phyloP scores from a whole-genome alignment of 257 asterid species.

The Fraxinus anomala region DNA sequence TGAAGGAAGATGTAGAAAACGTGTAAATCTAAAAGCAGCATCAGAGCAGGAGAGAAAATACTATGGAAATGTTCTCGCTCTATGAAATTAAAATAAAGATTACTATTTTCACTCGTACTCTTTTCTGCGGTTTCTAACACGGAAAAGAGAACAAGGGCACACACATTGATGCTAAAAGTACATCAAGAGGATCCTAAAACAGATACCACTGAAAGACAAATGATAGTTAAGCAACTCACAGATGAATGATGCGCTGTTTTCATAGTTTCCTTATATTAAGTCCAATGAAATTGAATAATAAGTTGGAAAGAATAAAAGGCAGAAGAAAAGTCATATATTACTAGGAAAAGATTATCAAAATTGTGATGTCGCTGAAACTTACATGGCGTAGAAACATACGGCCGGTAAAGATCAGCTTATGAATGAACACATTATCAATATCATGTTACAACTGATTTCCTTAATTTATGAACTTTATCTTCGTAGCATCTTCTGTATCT shows the following conservation, averaged over 20 bases:
- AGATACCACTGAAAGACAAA: neutral
- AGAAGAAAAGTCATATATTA: neutral
- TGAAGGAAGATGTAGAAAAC: neutral
- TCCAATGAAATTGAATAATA: neutral
- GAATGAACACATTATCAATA: slow-evolving; percentile 22
- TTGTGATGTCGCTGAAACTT: slow-evolving; percentile 20
- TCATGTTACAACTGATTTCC: slow-evolving; percentile 19
- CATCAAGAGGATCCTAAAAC: neutral
- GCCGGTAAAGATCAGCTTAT: slow-evolving; percentile 20
- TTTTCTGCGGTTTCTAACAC: neutral
- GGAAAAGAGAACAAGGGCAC: neutral
- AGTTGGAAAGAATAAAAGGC: neutral
- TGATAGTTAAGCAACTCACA: neutral
- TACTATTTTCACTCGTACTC: neutral
- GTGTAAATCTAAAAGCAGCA: neutral
- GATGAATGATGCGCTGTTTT: neutral
- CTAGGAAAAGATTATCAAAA: slow-evolving; percentile 26
- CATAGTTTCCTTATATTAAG: neutral
- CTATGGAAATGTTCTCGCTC: neutral
- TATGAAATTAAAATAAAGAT: no score
- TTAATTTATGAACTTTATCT: slow-evolving; percentile 14
- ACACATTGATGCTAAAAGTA: neutral
- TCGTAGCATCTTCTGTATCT: slow-evolving; percentile 67
- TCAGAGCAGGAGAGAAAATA: neutral
- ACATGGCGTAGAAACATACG: neutral